These are phyloP conservation scores for Fraxinus quadrangulata DNA, from an alignment of 257 asterid genomes.

Conservation along the genomic window DNA sequence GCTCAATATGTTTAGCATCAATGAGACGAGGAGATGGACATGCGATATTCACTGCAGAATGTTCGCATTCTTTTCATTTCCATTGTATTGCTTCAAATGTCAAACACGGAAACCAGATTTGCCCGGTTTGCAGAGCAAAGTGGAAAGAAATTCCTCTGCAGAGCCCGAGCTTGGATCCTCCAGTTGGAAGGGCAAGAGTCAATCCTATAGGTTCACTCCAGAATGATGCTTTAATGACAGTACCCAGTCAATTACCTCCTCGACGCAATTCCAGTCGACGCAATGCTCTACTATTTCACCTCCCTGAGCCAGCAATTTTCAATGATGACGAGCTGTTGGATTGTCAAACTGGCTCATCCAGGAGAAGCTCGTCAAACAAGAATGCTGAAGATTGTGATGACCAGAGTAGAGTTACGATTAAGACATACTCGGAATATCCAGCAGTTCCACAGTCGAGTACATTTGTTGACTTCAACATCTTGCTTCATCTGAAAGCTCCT, in stretches of 20 bases:
- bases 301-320: background rate
- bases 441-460: background rate
- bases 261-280: background rate
- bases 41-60: conserved; percentile 3
- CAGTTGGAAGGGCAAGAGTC: background rate
- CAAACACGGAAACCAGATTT: conserved; percentile 4
- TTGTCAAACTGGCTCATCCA: background rate
- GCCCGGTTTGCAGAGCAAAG: conserved; percentile 10
- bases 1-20: background rate
- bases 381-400: background rate
- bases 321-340: background rate
- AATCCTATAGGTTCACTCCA: background rate
- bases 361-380: background rate
- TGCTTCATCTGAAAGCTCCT: conserved; percentile 21
- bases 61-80: conserved; percentile 7
- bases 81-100: conserved; percentile 1
- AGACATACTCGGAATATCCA: conserved; percentile 12
- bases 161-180: conserved; percentile 6
- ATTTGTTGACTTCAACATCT: background rate
- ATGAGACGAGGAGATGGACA: conserved; percentile 5
- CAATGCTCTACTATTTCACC: background rate
- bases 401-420: background rate
- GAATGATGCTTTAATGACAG: background rate
- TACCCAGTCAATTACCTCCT: background rate
- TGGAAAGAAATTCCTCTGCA: conserved; percentile 2